Percentiles rank a stretch among this genome's conserved stretches.
Conservation (phyloP, 78 protist species). For the Dictyostelium brefeldianum region DNA sequence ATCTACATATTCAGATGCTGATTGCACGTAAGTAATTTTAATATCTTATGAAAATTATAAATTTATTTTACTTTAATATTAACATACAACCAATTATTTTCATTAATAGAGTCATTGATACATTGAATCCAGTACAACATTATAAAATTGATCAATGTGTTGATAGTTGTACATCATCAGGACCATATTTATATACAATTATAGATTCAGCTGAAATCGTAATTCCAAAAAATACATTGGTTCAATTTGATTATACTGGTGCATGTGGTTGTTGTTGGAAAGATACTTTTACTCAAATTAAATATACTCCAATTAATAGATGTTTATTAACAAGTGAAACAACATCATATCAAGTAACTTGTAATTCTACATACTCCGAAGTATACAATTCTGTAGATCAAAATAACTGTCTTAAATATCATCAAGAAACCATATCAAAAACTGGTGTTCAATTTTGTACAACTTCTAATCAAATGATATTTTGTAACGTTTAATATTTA, state of each 20-base stretch:
- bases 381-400: not conserved
- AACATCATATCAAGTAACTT: not conserved
- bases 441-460: not conserved
- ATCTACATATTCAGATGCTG: not conserved
- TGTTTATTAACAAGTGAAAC: not conserved
- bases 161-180: not conserved
- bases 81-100: too few species aligned
- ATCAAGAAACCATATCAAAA: not conserved
- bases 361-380: not conserved
- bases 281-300: not conserved
- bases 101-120: too few species aligned
- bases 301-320: not conserved
- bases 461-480: not conserved
- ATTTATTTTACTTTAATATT: too few species aligned
- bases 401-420: not conserved
- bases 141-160: not conserved
- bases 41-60: not conserved
- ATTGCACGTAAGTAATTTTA: not conserved
- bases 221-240: not conserved
- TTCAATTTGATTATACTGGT: not conserved
- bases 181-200: slow-evolving; percentile 5
- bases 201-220: not conserved
- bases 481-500: slow-evolving; percentile 14
- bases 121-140: not conserved
- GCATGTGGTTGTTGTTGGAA: not conserved